Evolutionary conservation across 2,329 filamentous ascomycete genomes (phyloP), one percentile per base, ranked within the genome.

Genomic region (Chrysoporthe cubensis): DNA sequence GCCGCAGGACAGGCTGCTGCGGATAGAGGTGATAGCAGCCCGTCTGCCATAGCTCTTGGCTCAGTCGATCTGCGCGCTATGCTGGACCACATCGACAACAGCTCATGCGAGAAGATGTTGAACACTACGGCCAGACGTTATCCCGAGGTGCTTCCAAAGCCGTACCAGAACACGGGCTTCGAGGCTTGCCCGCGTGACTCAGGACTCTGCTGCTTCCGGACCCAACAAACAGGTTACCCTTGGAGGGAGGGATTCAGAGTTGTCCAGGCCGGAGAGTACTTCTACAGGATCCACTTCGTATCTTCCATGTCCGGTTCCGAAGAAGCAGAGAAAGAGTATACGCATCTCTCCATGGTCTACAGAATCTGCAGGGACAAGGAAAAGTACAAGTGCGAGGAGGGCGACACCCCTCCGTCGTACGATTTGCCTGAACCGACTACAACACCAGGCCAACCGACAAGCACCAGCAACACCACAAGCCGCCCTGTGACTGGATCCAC

Each of bases 161-260:
- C 61, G 7, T 67, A 46, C 26, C 14, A 34, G 7, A 62, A 64
- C 57, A 69, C 60, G 18, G 37, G 59, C 4, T 48, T 67, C n/a
- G 42, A 57, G 6, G 37, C 56, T 42, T 69, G 67, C 42, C 52
- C n/a, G 18, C 50, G 58, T 26, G 61, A 69, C 13, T 21, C 60
- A n/a, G 44, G 61, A 8, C 61, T 69, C 46, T 69, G 67, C 57
- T 69, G 65, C 57, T 69, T 34, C 65, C 54, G 18, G 32, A 40
- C 46, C 7, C 18, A 16, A 58, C 43, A 26, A 50, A 14, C 26
- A 26, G 46, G 21, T 13, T 18, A 48, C 26, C 16, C 8, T 8
- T n/a, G 8, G 11, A 61, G 32, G 32, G 65, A 67, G 32, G 67
- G 48, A 11, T 69, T 69, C 43, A 59, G 42, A 1, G 8, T 69